Base-by-base conservation (phyloP, 768 basidiomycete genomes). In the Lyophyllum atratum region DNA sequence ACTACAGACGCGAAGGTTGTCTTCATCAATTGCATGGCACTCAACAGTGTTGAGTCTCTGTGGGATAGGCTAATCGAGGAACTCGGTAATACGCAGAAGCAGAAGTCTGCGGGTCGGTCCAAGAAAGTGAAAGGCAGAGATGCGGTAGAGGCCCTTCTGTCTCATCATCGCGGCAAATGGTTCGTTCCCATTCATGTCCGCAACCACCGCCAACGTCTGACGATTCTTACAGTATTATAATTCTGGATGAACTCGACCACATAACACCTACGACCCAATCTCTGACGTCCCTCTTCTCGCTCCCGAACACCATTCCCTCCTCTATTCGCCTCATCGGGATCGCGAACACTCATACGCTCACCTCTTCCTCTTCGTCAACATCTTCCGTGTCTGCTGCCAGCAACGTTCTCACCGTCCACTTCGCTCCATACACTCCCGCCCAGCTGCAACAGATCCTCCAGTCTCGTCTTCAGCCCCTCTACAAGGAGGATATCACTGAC, bases 191-290 rank as follows among this genome's bases (percentile, higher is more conserved):
- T 26, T 6, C 28, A 14, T 33, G 4, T n/a, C 9, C 40, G 19
- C 42, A 44, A 47, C 4, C 34, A 37, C 4, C 14, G 12, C 11
- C 17, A 9, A 34, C 40, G 34, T 25, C 60, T 72, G 55, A 70
- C 60, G 25, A 52, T 46, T 39, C 21, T 31, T 57, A 3, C 48
- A 92, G 91, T 61, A 74, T 95, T 43, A 74, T 95, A 54, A 79
- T 95, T 48, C 83, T 95, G 29, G 93, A 95, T 67, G 93, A 95
- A 68, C 81, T 95, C 37, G 93, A 95, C 67, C 90, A 93, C 67
- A 84, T 92, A 59, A 82, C 85, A 15, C 78, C 85, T 3, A 85
- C 83, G 10, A 61, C 81, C 1, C 83, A 85, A 61, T 72, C 82
- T 9, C 76, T 93, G 45, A 68, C 80, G 2, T 72, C 85, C 11